Base-by-base conservation (phyloP, 176 grass and related monocot species). In the Elymus sibiricus region DNA sequence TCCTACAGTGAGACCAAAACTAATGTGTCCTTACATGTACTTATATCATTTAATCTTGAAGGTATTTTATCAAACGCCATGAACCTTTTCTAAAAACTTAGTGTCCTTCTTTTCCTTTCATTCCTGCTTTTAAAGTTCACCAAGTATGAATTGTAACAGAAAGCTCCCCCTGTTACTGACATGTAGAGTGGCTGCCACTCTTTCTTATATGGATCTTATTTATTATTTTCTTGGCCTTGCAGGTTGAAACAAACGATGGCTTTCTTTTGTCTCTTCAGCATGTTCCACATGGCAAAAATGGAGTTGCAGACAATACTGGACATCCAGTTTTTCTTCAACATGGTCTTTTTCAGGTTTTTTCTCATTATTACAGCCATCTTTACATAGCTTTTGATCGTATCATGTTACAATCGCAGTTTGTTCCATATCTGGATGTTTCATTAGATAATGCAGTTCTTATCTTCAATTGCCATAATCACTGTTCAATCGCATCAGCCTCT, bases 241-340 rank as follows among this genome's bases (percentile, higher is more conserved):
- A 98, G 95, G 93, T 98, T 82, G 74, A 98, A 83, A 98, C 95
- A 31, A 83, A 86, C 3, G 95, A 98, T 75, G 95, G 95, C 13
- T 95, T 92, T 82, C 78, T 95, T 92, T 82, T 98, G 84, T 79
- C 93, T 85, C 68, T 98, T 87, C 93, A 98, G 44, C 93, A 77
- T 82, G 90, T 98, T 81, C 91, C 91, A 19, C 88, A 56, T 79
- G 95, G 93, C 34, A 92, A 79, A 88, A 90, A 86, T 65, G 60
- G 73, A 86, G 46, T 90, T 64, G 24, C 28, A 15, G 27, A 88
- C 62, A 95, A 49, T 35, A 28, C 72, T 76, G 81, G 89, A 31
- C 89, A 91, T 90, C 90, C 93, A 26, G 90, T 98, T 79, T 98
- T 94, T 86, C 95, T 98, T 83, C 95, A 98, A 53, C 95, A 98